Conservation (phyloP, 495 filamentous ascomycete species). For the Aspergillus bertholletiae region DNA sequence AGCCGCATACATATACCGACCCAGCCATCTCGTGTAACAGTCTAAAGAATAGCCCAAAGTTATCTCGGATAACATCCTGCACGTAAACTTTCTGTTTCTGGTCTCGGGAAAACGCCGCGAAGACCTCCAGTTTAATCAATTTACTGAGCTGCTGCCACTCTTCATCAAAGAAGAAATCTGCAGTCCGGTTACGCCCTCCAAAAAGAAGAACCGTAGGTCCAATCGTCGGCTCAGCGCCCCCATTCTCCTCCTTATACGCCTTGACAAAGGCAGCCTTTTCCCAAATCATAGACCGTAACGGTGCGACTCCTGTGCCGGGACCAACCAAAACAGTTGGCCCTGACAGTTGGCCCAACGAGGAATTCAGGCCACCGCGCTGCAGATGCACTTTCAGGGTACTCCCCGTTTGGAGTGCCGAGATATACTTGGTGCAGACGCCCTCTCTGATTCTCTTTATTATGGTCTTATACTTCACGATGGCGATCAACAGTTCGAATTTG, state of each 20-base stretch:
- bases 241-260: slow-evolving; percentile 32
- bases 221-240: slow-evolving; percentile 24
- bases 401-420: slow-evolving; percentile 58
- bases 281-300: slow-evolving; percentile 75
- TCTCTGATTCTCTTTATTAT: slow-evolving; percentile 81
- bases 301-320: slow-evolving; percentile 88
- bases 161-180: slow-evolving; percentile 75
- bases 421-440: slow-evolving; percentile 86
- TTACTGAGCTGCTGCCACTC: slow-evolving; percentile 61
- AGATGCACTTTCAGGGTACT: slow-evolving; percentile 57
- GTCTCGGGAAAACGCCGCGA: slow-evolving; percentile 82
- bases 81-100: slow-evolving; percentile 80
- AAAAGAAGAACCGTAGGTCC: slow-evolving; percentile 60
- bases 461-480: slow-evolving; percentile 89
- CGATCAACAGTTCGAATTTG: slow-evolving; percentile 73
- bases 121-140: slow-evolving; percentile 48
- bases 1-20: slow-evolving; percentile 77
- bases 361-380: slow-evolving; percentile 54
- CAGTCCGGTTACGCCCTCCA: slow-evolving; percentile 66
- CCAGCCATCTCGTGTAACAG: slow-evolving; percentile 52
- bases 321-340: slow-evolving; percentile 75
- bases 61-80: slow-evolving; percentile 71
- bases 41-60: slow-evolving; percentile 54
- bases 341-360: slow-evolving; percentile 38
- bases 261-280: slow-evolving; percentile 50